Evolutionary conservation across 768 basidiomycete genomes (phyloP), one percentile per base, ranked within the genome.

Genomic region (Amanita molliuscula): DNA sequence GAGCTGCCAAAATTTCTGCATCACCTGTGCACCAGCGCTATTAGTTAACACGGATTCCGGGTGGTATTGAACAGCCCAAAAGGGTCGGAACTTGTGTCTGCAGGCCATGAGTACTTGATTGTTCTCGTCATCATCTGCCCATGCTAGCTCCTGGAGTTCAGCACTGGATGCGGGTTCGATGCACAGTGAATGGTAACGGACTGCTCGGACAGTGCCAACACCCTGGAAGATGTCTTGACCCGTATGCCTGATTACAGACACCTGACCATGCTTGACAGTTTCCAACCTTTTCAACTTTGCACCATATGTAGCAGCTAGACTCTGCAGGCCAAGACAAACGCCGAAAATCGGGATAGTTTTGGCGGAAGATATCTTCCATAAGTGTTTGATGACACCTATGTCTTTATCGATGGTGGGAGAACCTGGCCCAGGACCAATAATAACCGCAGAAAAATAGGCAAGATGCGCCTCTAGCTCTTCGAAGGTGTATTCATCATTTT

Each of bases 1-100:
- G 16, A 88, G 68, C 20, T 64, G 62, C 85, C 85, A 90, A 60
- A 90, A 90, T 62, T 88, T 91, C 18, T 62, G 63, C 50, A 90
- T 54, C 13, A 88, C 77, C 50, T 81, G 74, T n/a, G 74, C 58
- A 1, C 88, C 88, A 5, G 83, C 84, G 2, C 74, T 77, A 37
- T 70, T 67, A 2, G 88, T 91, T 56, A 84, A 74, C 3, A 85
- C 77, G 3, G 88, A 91, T 60, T 91, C 89, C 5, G 89, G 89
- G 61, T 92, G 89, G 61, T 91, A 92, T 59, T 92, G 89, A 20
- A 92, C 89, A 3, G 84, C 88, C 83, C 85, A 91, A 58, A 88
- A 87, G 3, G 89, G 88, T 53, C 72, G 75, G 20, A 56, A 63
- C 44, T 55, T 69, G 60, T 92, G 89, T 54, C 73, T 75, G 23